Conservation (phyloP, 225 moss, liverwort and hornwort species). For the Takakia lepidozioides region DNA sequence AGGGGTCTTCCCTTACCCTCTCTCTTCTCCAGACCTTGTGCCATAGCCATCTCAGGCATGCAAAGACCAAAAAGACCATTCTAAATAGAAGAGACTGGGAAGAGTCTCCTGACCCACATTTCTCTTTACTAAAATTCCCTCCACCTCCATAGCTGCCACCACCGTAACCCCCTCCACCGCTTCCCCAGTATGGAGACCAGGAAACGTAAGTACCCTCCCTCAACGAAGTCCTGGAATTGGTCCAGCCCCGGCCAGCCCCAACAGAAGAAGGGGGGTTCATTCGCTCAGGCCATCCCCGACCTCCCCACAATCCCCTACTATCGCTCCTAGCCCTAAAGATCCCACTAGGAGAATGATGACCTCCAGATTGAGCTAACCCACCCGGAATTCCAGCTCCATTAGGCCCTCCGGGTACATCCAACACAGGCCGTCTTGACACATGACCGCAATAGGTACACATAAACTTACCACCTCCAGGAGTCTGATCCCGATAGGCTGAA, state of each 20-base stretch:
- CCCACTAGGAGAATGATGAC: too few species aligned
- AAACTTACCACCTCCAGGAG: constrained; percentile 71
- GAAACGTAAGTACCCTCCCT: constrained; percentile 13
- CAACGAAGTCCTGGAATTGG: constrained; percentile 18
- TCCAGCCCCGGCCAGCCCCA: constrained; percentile 51
- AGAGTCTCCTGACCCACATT: constrained; percentile 32
- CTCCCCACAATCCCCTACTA: constrained; percentile 42
- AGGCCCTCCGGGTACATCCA: constrained; percentile 53
- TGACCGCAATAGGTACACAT: constrained; percentile 85
- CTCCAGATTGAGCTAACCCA: constrained; percentile 7
- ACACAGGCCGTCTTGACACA: constrained; percentile 66
- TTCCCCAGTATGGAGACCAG: constrained; percentile 48
- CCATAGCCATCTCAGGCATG: constrained; percentile 54
- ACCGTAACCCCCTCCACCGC: constrained; percentile 16
- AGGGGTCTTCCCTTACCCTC: constrained; percentile 32
- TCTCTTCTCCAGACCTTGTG: constrained; percentile 51
- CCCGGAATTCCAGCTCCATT: constrained; percentile 17
- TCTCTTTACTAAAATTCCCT: constrained; percentile 42
- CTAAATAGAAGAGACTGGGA: constrained; percentile 41
- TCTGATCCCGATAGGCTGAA: constrained; percentile 68
- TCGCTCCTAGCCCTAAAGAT: constrained; percentile 22
- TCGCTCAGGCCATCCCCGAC: constrained; percentile 63
- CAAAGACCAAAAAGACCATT: constrained; percentile 41
- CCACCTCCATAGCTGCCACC: constrained; percentile 31
- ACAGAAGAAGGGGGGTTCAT: constrained; percentile 19